Evolutionary conservation across 345 rosid genomes (phyloP).

Genomic region (Syzygium oleosum): DNA sequence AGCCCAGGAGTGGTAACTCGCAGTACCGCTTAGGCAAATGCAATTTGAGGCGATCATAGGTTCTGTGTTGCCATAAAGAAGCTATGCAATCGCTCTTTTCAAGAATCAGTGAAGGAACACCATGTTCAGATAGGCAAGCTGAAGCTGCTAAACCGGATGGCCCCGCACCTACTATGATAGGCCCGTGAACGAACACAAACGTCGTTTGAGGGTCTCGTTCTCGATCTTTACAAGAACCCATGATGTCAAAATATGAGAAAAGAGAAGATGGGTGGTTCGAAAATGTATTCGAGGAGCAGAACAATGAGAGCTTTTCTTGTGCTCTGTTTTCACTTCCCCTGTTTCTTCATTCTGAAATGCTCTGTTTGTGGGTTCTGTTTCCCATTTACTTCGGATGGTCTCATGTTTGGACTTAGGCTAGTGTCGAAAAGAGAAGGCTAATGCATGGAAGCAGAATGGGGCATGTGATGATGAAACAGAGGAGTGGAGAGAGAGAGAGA

Average conservation of each 20-base stretch:
- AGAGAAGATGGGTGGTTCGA: background rate
- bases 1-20: slow-evolving; percentile 58
- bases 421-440: background rate
- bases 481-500: background rate
- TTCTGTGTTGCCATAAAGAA: slow-evolving; percentile 65
- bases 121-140: slow-evolving; percentile 52
- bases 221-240: slow-evolving; percentile 28
- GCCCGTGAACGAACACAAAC: slow-evolving; percentile 26
- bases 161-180: slow-evolving; percentile 94
- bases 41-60: slow-evolving; percentile 85
- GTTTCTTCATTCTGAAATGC: background rate
- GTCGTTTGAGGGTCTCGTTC: slow-evolving; percentile 1
- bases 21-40: slow-evolving; percentile 89
- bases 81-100: slow-evolving; percentile 75
- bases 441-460: background rate
- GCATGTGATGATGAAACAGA: background rate
- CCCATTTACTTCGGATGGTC: background rate
- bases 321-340: background rate
- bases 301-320: background rate
- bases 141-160: slow-evolving; percentile 82
- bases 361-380: background rate
- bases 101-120: slow-evolving; percentile 61
- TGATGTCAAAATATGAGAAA: background rate
- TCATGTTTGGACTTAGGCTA: background rate
- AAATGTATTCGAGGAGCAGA: background rate